Evolutionary conservation across 78 protist genomes (phyloP).

Genomic region (Bodo saltans): DNA sequence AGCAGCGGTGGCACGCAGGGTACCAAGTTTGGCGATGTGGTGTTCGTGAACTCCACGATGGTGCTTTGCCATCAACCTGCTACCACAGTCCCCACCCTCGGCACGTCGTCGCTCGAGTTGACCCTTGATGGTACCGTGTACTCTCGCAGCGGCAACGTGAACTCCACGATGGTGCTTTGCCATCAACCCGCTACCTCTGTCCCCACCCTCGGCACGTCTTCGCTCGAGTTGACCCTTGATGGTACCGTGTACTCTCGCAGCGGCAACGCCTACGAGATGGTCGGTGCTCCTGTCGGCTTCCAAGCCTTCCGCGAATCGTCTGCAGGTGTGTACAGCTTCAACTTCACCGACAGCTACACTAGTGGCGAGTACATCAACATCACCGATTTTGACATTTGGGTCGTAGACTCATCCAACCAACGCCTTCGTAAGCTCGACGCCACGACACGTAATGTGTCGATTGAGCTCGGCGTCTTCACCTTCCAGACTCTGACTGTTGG

Average conservation of each 20-base stretch:
- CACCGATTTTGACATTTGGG: background rate
- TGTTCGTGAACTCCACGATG: background rate
- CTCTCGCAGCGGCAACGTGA: too few species aligned
- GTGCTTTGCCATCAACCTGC: background rate
- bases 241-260: background rate
- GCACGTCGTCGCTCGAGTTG: background rate
- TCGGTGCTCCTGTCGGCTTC: background rate
- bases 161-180: background rate
- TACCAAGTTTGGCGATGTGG: background rate
- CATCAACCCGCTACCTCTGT: background rate
- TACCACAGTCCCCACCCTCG: background rate
- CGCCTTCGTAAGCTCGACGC: background rate
- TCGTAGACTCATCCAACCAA: background rate
- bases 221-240: constrained; percentile 3
- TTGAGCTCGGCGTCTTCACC: background rate
- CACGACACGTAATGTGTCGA: background rate
- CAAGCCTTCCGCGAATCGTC: background rate
- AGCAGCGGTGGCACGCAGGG: background rate
- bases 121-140: constrained; percentile 1
- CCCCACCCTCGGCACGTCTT: background rate
- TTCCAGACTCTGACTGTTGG: background rate
- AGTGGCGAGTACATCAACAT: background rate
- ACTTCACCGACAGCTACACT: background rate
- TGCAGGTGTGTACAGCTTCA: background rate
- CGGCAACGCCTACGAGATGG: background rate